Evolutionary conservation across 2,329 filamentous ascomycete genomes (phyloP).

Genomic region (Colletotrichum sp.): DNA sequence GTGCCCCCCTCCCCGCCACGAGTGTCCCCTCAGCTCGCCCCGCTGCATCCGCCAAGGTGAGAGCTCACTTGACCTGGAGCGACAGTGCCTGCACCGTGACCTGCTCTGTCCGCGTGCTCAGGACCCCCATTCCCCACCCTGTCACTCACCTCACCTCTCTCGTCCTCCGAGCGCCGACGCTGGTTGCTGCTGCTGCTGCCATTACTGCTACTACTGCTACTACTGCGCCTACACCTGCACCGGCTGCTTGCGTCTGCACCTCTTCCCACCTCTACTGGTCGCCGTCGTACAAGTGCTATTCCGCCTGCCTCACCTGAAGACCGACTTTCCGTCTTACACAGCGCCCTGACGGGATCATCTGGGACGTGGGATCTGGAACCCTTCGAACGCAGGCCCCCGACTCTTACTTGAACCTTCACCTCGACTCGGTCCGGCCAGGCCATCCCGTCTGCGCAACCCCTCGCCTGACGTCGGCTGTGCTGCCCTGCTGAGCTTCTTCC

Average conservation of each 20-base stretch:
- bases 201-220: not conserved
- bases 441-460: not conserved
- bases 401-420: not conserved
- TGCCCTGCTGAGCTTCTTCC: not conserved
- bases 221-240: not conserved
- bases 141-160: not conserved
- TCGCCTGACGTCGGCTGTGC: slow-evolving; percentile 11
- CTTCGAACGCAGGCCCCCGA: not conserved
- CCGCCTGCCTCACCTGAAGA: not conserved
- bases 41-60: not conserved
- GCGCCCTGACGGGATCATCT: not conserved
- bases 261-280: not conserved
- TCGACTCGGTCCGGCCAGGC: not conserved
- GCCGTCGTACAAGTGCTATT: not conserved
- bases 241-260: not conserved
- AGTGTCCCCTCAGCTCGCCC: not conserved
- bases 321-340: not conserved
- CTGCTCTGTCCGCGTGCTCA: slow-evolving; percentile 22
- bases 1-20: not conserved
- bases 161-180: slow-evolving; percentile 7
- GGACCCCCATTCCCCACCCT: not conserved
- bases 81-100: not conserved
- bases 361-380: not conserved
- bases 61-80: slow-evolving; percentile 14
- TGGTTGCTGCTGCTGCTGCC: not conserved